These are phyloP conservation scores for Aspergillus brunneoviolaceus DNA, from an alignment of 2,329 filamentous ascomycete genomes.

Conservation along the genomic window DNA sequence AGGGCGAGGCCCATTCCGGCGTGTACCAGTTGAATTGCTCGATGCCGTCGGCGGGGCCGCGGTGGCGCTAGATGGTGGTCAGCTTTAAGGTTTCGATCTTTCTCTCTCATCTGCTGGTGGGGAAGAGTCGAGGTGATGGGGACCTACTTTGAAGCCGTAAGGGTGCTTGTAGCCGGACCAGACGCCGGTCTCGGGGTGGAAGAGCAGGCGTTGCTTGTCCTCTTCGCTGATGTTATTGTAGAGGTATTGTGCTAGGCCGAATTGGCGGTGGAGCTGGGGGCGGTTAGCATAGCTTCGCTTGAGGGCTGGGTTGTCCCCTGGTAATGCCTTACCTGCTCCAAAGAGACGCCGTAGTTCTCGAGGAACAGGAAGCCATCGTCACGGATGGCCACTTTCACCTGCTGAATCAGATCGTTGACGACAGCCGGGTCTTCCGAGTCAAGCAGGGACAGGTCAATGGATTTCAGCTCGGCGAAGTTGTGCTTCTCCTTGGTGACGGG, in stretches of 20 bases:
- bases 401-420: constrained; percentile 45
- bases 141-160: constrained; percentile 45
- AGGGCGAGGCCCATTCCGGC: constrained; percentile 44
- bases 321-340: constrained; percentile 38
- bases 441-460: constrained; percentile 47
- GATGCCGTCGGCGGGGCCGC: constrained; percentile 49
- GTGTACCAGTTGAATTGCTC: constrained; percentile 58
- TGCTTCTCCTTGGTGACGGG: constrained; percentile 47
- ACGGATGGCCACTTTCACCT: constrained; percentile 45
- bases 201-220: constrained; percentile 51
- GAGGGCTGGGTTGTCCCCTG: background rate
- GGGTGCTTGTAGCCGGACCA: constrained; percentile 55
- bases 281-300: background rate
- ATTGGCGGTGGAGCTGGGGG: constrained; percentile 49
- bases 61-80: constrained; percentile 37
- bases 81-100: background rate
- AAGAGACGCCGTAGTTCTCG: constrained; percentile 52
- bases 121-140: background rate
- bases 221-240: constrained; percentile 52
- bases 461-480: constrained; percentile 45
- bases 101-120: no score
- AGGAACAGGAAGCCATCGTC: constrained; percentile 51
- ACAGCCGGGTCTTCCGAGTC: constrained; percentile 45
- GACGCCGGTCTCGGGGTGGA: constrained; percentile 48
- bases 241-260: constrained; percentile 52